phyloP scores from a whole-genome alignment of 768 basidiomycete genomes.

The Psilocybe sp. region DNA sequence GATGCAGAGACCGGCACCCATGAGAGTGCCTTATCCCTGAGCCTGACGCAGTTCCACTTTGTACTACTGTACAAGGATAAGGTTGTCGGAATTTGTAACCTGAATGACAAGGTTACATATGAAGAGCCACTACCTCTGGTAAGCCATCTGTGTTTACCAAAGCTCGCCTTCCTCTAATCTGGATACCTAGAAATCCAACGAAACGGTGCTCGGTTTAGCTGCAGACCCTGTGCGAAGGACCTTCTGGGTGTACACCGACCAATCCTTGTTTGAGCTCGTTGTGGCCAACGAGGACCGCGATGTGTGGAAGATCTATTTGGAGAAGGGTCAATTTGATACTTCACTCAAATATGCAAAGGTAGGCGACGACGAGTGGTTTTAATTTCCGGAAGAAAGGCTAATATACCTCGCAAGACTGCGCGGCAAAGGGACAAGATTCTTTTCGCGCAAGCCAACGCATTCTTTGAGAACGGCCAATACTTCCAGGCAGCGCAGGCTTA shows the following conservation, averaged over 20 bases:
- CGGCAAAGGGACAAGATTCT: slow-evolving; percentile 83
- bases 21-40: slow-evolving; percentile 69
- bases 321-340: slow-evolving; percentile 71
- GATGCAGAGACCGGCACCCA: slow-evolving; percentile 23
- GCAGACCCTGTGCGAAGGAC: slow-evolving; percentile 87
- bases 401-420: slow-evolving; percentile 57
- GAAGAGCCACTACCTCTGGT: slow-evolving; percentile 85
- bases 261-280: slow-evolving; percentile 84
- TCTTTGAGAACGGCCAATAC: slow-evolving; percentile 76
- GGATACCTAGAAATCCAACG: slow-evolving; percentile 62
- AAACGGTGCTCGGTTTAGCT: slow-evolving; percentile 69
- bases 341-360: slow-evolving; percentile 86
- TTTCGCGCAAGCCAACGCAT: slow-evolving; percentile 76
- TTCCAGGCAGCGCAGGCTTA: slow-evolving; percentile 93
- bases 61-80: slow-evolving; percentile 80
- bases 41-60: slow-evolving; percentile 91
- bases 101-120: slow-evolving; percentile 80
- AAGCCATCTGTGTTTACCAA: slow-evolving; percentile 19
- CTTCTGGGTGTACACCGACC: slow-evolving; percentile 91
- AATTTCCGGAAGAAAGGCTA: not conserved
- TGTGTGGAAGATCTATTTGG: slow-evolving; percentile 90
- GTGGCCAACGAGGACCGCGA: slow-evolving; percentile 88
- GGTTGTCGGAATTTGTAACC: slow-evolving; percentile 70
- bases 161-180: not conserved
- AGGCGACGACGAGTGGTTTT: slow-evolving; percentile 7